phyloP scores from a whole-genome alignment of 257 asterid genomes.

The Voacanga thouarsii region DNA sequence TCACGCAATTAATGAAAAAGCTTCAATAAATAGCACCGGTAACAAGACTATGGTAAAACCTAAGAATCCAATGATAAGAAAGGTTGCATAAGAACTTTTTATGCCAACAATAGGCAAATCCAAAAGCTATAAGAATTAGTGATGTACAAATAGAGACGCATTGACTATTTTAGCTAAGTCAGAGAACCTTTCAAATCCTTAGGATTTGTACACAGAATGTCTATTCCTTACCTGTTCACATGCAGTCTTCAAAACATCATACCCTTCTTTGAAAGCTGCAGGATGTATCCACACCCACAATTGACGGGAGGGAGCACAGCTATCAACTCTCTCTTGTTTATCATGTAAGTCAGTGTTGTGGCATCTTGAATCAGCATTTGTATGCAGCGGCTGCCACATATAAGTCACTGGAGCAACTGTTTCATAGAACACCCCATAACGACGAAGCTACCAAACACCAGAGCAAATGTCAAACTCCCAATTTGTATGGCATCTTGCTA shows the following conservation, averaged over 20 bases:
- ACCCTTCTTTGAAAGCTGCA: conserved; percentile 77
- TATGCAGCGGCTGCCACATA: conserved; percentile 64
- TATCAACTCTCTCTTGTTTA: conserved; percentile 27
- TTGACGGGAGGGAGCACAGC: conserved; percentile 37
- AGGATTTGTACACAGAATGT: background rate
- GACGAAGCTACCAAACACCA: conserved; percentile 57
- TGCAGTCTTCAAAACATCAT: conserved; percentile 50
- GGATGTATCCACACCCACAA: conserved; percentile 87
- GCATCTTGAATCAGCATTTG: conserved; percentile 22
- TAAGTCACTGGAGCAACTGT: conserved; percentile 80
- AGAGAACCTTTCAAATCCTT: background rate
- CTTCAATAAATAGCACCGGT: background rate
- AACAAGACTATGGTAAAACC: background rate
- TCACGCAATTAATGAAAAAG: background rate
- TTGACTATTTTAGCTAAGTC: background rate
- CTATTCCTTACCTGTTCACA: conserved; percentile 46
- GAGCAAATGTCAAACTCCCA: conserved; percentile 17
- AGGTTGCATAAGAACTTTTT: background rate
- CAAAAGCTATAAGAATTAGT: background rate
- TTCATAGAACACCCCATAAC: conserved; percentile 37
- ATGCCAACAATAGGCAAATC: background rate
- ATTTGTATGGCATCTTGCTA: background rate
- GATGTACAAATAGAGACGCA: background rate
- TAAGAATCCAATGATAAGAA: background rate
- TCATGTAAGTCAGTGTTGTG: conserved; percentile 11